Evolutionary conservation across 768 basidiomycete species (phyloP), one percentile per base, ranked within the genome.

Genomic region (Lactarius trivialis): DNA sequence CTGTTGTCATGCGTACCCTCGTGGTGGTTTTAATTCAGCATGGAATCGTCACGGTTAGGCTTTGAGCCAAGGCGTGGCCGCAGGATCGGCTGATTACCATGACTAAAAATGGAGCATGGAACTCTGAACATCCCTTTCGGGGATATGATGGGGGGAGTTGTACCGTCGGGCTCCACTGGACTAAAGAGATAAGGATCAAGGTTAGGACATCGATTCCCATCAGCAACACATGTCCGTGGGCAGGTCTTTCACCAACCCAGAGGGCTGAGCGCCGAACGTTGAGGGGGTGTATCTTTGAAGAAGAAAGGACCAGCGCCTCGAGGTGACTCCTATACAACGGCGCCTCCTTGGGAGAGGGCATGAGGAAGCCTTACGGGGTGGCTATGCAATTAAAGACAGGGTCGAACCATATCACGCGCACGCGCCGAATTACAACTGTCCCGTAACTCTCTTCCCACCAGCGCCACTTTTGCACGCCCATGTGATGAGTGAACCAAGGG

Each of bases 351-450:
- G 45, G 53, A 36, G 54, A 21, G 37, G 53, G 52, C 63, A 64
- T 64, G 63, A 59, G 63, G 63, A 55, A 30, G 58, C 63, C 63
- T 64, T 55, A 60, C 63, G 54, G 50, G 51, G 58, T 64, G 63
- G 63, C 63, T 55, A 55, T 64, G 56, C 61, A 45, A 30, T 34
- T 43, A 26, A 58, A 36, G 39, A 34, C 34, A 24, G 33, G 53
- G 26, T 51, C 28, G 30, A 30, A 51, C 28, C 30, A 51, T 45
- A 62, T 62, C 61, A 62, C 56, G 56, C 39, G 56, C 50, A 45
- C 32, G 51, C 55, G 24, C 50, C 21, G 36, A 51, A 50, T 61
- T 24, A 28, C 55, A 21, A 56, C 50, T 62, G 51, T 52, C 17
- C 52, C 41, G 54, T 2, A 45, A 57, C 33, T 43, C 32, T 51